phyloP scores from a whole-genome alignment of 306 rosid species.

The Adenanthera pavonina region DNA sequence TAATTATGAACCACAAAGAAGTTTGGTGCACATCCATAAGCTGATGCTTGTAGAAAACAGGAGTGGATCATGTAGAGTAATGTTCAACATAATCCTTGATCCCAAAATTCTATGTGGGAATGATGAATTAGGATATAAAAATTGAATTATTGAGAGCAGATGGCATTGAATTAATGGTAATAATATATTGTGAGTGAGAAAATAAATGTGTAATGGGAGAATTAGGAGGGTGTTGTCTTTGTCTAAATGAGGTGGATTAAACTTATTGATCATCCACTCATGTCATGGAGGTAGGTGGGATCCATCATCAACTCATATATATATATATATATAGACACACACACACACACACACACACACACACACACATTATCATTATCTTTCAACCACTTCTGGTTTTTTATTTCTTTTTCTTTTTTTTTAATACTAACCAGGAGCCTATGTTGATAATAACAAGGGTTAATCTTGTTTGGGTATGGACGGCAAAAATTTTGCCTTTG shows the following conservation, averaged over 20 bases:
- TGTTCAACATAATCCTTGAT: not conserved
- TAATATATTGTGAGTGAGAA: not conserved
- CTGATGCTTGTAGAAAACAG: not conserved
- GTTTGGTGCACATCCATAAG: not conserved
- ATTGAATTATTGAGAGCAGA: not conserved
- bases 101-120: not conserved
- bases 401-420: too few relatives aligned
- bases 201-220: not conserved
- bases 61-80: too few relatives aligned
- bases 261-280: not conserved
- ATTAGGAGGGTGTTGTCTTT: not conserved
- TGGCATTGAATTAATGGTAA: not conserved
- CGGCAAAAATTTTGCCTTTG: too few relatives aligned
- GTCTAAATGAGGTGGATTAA: conserved; percentile 9
- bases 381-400: too few relatives aligned
- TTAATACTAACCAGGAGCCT: too few relatives aligned
- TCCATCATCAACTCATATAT: not conserved
- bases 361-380: too few relatives aligned
- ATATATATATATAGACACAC: too few relatives aligned
- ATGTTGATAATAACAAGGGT: too few relatives aligned
- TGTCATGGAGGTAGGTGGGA: conserved; percentile 5
- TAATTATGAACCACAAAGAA: not conserved
- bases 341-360: too few relatives aligned
- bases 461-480: too few relatives aligned
- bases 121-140: not conserved